Percentiles rank a stretch among this genome's conserved stretches.
Evolutionary conservation across 78 protist genomes (phyloP).

Genomic region (Dictyostelium firmibasis): DNA sequence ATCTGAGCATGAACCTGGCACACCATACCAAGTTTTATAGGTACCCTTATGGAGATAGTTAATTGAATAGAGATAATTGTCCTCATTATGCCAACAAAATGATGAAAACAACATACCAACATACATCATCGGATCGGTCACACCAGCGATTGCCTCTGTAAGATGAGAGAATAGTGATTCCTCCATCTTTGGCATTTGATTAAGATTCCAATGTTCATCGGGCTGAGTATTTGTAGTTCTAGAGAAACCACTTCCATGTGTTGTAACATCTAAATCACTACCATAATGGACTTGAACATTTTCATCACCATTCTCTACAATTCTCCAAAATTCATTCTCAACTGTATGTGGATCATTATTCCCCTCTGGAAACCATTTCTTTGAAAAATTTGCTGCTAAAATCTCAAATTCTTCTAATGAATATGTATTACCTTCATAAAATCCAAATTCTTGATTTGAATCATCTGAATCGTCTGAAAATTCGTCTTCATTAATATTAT

Average conservation of each 20-base stretch:
- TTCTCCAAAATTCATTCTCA: slow-evolving; percentile 80
- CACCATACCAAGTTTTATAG: slow-evolving; percentile 93
- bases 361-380: slow-evolving; percentile 74
- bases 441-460: slow-evolving; percentile 14
- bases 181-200: slow-evolving; percentile 67
- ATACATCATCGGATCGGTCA: slow-evolving; percentile 84
- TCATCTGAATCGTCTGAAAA: not conserved
- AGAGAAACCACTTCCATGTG: slow-evolving; percentile 77
- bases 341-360: slow-evolving; percentile 65
- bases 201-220: slow-evolving; percentile 67
- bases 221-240: slow-evolving; percentile 1
- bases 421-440: slow-evolving; percentile 25
- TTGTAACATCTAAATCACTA: slow-evolving; percentile 81
- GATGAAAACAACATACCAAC: slow-evolving; percentile 93
- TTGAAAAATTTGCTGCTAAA: slow-evolving; percentile 30
- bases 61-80: slow-evolving; percentile 86
- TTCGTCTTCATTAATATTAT: not conserved
- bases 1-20: slow-evolving; percentile 55
- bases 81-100: slow-evolving; percentile 97
- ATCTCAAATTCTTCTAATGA: slow-evolving; percentile 36
- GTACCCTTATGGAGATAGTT: slow-evolving; percentile 92
- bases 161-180: slow-evolving; percentile 71
- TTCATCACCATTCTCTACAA: slow-evolving; percentile 83
- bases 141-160: slow-evolving; percentile 77
- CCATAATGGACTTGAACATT: slow-evolving; percentile 85